These are phyloP conservation scores for Lachancea mirantina DNA, from an alignment of 805 yeast genomes.

Conservation along the genomic window DNA sequence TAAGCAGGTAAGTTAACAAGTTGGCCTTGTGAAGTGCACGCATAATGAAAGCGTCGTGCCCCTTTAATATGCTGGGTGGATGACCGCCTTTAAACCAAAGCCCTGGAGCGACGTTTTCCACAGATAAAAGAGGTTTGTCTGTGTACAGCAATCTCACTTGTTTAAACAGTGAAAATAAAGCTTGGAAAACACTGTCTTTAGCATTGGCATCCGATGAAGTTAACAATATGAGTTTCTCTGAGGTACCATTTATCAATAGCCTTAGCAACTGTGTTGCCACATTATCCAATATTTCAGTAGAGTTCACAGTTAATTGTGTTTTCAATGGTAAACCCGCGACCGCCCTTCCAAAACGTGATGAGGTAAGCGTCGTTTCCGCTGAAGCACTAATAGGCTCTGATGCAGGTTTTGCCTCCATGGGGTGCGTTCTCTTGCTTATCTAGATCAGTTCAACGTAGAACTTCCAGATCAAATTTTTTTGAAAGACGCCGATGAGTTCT, in stretches of 20 bases:
- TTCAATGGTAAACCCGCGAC: slow-evolving; percentile 34
- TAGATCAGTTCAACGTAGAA: no score
- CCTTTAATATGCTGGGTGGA: slow-evolving; percentile 51
- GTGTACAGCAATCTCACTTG: slow-evolving; percentile 64
- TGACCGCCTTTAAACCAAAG: slow-evolving; percentile 57
- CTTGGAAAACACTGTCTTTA: slow-evolving; percentile 58
- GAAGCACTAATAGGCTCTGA: no score
- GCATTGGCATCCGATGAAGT: slow-evolving; percentile 61
- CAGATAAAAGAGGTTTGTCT: slow-evolving; percentile 65
- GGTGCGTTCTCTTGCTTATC: no score
- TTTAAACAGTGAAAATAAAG: slow-evolving; percentile 68
- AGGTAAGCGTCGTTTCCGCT: no score
- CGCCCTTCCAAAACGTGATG: slow-evolving; percentile 20
- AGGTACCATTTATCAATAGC: slow-evolving; percentile 63
- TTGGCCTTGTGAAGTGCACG: slow-evolving; percentile 73
- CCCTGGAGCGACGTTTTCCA: slow-evolving; percentile 64
- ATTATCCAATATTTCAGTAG: slow-evolving; percentile 73
- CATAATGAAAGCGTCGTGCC: slow-evolving; percentile 42
- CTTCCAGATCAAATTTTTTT: no score
- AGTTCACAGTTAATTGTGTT: slow-evolving; percentile 56
- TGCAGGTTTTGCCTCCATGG: no score
- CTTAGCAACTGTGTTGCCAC: slow-evolving; percentile 74
- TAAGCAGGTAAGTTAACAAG: slow-evolving; percentile 80
- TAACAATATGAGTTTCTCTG: slow-evolving; percentile 64
- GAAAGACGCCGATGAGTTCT: no score